phyloP scores from a whole-genome alignment of 2,329 filamentous ascomycete genomes.

The Botrytis elliptica region DNA sequence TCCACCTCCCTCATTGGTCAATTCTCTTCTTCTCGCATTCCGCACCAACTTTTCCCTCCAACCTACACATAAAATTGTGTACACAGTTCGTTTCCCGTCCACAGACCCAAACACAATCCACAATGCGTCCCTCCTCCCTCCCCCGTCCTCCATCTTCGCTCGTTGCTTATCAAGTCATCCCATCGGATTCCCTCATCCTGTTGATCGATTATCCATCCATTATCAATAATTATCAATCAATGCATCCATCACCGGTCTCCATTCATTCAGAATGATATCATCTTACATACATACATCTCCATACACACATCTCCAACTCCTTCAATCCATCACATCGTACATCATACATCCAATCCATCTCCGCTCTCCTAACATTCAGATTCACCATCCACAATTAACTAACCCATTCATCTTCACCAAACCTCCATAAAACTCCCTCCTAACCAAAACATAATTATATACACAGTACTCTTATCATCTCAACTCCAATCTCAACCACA shows the following conservation, averaged over 20 bases:
- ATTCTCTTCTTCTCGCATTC: background rate
- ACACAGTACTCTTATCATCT: background rate
- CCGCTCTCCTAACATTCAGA: background rate
- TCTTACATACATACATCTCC: background rate
- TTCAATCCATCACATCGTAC: background rate
- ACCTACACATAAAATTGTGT: background rate
- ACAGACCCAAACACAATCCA: too few species aligned
- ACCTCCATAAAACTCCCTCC: background rate
- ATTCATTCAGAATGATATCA: background rate
- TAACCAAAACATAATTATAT: background rate
- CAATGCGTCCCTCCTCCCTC: too few species aligned
- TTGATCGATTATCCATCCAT: background rate
- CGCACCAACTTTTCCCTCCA: background rate
- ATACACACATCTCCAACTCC: background rate
- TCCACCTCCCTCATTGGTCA: background rate
- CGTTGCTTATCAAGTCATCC: background rate
- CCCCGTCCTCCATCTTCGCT: background rate
- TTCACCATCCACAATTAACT: background rate
- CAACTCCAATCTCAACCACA: background rate
- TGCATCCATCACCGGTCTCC: background rate
- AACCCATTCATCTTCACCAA: too few species aligned
- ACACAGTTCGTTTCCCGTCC: too few species aligned
- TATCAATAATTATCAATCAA: constrained; percentile 1
- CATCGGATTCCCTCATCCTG: background rate
- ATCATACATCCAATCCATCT: background rate